phyloP scores from a whole-genome alignment of 768 basidiomycete genomes.

The Boletus eberwhitei region DNA sequence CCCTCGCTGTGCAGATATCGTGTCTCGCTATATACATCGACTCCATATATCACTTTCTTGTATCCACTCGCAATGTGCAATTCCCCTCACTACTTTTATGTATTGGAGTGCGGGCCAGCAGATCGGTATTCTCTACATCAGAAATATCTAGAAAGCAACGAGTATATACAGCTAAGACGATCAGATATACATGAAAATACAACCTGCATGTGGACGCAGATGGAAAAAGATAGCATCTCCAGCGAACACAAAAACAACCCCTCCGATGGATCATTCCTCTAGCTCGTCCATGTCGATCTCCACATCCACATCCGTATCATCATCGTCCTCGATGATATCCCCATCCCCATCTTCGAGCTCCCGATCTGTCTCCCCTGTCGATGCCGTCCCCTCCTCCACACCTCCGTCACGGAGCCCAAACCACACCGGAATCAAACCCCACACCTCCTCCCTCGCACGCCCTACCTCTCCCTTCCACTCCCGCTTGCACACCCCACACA shows the following conservation, averaged over 20 bases:
- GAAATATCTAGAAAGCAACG: constrained; percentile 5
- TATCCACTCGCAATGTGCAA: constrained; percentile 8
- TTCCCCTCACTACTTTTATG: not conserved
- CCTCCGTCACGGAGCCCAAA: constrained; percentile 45
- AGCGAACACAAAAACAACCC: not conserved
- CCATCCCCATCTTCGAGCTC: not conserved
- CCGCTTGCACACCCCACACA: constrained; percentile 49
- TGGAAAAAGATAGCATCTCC: constrained; percentile 16
- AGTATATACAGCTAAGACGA: constrained; percentile 14
- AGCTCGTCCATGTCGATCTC: constrained; percentile 14
- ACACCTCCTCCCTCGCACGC: constrained; percentile 57
- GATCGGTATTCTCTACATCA: not conserved
- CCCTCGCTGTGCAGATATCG: constrained; percentile 7
- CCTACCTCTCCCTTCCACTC: constrained; percentile 42
- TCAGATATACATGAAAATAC: constrained; percentile 5
- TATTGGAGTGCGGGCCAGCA: not conserved
- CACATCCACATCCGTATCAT: constrained; percentile 11
- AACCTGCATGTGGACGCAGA: not conserved
- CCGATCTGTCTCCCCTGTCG: not conserved
- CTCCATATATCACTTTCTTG: constrained; percentile 8
- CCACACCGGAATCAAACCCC: constrained; percentile 60
- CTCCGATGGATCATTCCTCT: constrained; percentile 6
- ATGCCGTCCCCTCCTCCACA: not conserved
- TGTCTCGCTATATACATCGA: constrained; percentile 12
- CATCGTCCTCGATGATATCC: constrained; percentile 4